Conservation (phyloP, 2,329 filamentous ascomycete genomes). For the Beauveria caledonica region DNA sequence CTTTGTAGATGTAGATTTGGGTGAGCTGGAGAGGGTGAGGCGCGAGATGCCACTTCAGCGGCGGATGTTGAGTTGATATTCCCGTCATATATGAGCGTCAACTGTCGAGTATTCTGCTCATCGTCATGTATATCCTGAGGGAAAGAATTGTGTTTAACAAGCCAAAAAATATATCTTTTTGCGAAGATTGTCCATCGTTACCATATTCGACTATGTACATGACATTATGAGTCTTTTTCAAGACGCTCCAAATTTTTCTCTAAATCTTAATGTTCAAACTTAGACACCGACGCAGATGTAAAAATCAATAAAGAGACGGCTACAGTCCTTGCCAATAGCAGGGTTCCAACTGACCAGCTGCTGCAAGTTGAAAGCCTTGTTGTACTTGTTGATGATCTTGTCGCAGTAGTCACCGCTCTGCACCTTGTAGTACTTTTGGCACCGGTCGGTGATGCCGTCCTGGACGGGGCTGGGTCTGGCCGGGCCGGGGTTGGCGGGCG, state of each 20-base stretch:
- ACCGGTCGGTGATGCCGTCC: slow-evolving; percentile 8
- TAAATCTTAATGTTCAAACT: neutral
- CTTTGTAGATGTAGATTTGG: slow-evolving; percentile 46
- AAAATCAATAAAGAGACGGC: slow-evolving; percentile 8
- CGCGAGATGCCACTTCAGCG: slow-evolving; percentile 44
- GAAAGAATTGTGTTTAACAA: neutral
- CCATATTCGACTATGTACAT: neutral
- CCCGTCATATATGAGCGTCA: neutral
- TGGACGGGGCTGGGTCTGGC: neutral
- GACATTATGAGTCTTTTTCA: neutral
- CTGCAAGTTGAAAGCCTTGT: slow-evolving; percentile 8
- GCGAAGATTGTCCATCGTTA: neutral
- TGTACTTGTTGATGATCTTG: slow-evolving; percentile 10
- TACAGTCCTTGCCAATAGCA: slow-evolving; percentile 6
- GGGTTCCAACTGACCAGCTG: slow-evolving; percentile 11
- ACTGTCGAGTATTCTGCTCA: neutral
- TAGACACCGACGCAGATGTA: slow-evolving; percentile 11
- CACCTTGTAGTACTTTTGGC: slow-evolving; percentile 13
- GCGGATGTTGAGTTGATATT: slow-evolving; percentile 37
- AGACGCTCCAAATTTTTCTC: neutral
- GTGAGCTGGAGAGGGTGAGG: slow-evolving; percentile 38
- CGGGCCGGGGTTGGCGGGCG: slow-evolving; percentile 4
- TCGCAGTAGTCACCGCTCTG: slow-evolving; percentile 14
- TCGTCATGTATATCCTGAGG: slow-evolving; percentile 11
- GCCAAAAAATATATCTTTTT: too few relatives aligned